These are phyloP conservation scores for Solanum pimpinellifolium DNA, from an alignment of 257 asterid species.

Conservation along the genomic window DNA sequence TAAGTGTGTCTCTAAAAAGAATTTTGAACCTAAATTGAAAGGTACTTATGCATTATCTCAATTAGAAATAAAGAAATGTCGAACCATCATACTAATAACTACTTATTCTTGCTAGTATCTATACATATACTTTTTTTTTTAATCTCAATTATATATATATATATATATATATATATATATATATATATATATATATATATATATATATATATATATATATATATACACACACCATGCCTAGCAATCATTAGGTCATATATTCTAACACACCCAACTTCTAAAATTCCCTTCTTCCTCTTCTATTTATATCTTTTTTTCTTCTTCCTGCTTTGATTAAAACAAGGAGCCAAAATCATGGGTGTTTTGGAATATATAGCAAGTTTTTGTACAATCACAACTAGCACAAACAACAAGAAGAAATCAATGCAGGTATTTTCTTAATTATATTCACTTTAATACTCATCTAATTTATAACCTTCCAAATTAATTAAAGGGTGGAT, in stretches of 20 bases:
- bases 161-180: neutral
- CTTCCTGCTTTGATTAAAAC: constrained; percentile 8
- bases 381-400: constrained; percentile 56
- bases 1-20: too few relatives aligned
- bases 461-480: neutral
- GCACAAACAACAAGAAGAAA: constrained; percentile 51
- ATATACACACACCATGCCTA: neutral
- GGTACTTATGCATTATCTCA: too few relatives aligned
- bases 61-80: neutral
- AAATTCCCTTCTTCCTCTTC: neutral
- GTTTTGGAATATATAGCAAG: constrained; percentile 69
- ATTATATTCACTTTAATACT: neutral
- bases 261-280: neutral
- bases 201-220: neutral
- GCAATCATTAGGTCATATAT: neutral
- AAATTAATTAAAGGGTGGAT: neutral
- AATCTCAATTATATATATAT: neutral
- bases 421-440: constrained; percentile 55
- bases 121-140: too few relatives aligned
- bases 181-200: neutral
- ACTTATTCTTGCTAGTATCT: neutral
- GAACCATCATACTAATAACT: neutral
- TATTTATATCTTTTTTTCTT: neutral
- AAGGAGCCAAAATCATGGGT: constrained; percentile 36
- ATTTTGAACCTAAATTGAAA: rapidly evolving